phyloP scores from a whole-genome alignment of 2,329 filamentous ascomycete genomes.

The Xylaria sp. region DNA sequence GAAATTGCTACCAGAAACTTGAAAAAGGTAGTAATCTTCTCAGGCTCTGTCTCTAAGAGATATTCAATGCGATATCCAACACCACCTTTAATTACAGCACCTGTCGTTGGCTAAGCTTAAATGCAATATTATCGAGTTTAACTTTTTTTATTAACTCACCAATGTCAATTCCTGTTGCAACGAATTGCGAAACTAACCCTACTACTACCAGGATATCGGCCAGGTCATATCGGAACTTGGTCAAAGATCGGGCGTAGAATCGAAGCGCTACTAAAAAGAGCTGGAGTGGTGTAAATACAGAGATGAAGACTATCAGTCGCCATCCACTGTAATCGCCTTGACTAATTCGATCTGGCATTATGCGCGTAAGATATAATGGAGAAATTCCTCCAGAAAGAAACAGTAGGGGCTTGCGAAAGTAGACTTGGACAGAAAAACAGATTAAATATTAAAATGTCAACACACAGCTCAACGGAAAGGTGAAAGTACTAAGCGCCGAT shows the following conservation, averaged over 20 bases:
- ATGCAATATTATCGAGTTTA: neutral
- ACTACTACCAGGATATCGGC: neutral
- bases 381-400: no score
- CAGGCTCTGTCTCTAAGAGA: neutral
- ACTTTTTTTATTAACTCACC: neutral
- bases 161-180: neutral
- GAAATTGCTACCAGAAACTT: neutral
- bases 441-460: no score
- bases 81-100: neutral
- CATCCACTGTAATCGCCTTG: neutral
- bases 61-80: neutral
- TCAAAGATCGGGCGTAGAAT: neutral
- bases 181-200: neutral
- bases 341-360: neutral
- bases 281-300: neutral
- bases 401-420: no score
- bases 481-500: no score
- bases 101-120: neutral
- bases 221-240: neutral
- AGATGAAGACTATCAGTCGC: neutral
- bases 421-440: no score
- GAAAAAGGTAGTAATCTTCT: neutral
- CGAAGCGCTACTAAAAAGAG: neutral
- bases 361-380: no score
- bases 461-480: no score